Percentiles rank a stretch among this genome's conserved stretches.
These are phyloP conservation scores for Chlamydomonas sphaeroides DNA, from an alignment of 139 green algal genomes.

Conservation along the genomic window DNA sequence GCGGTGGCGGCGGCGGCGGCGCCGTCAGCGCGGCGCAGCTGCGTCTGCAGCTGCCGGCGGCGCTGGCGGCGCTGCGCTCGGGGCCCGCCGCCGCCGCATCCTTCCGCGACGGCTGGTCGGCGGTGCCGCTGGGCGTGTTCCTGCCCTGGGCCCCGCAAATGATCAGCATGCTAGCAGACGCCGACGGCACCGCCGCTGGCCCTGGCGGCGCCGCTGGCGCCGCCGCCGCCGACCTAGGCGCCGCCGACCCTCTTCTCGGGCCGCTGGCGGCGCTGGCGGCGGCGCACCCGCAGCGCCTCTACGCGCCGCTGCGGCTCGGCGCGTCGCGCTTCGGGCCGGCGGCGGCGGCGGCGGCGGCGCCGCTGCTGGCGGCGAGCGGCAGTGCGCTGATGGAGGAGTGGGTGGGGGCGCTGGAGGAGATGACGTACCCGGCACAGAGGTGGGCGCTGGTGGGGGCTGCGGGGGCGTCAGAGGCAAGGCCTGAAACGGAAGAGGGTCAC, in stretches of 20 bases:
- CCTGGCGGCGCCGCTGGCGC: background rate
- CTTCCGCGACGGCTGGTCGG: slow-evolving; percentile 9
- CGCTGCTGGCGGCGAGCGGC: slow-evolving; percentile 16
- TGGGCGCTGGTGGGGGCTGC: background rate
- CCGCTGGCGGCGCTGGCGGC: slow-evolving; percentile 2
- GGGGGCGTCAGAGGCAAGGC: too few species aligned
- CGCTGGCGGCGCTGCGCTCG: slow-evolving; percentile 4
- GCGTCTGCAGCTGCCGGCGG: slow-evolving; percentile 15
- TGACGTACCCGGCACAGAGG: slow-evolving; percentile 35
- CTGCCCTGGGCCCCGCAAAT: slow-evolving; percentile 36
- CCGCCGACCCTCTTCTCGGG: slow-evolving; percentile 4
- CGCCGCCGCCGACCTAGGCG: background rate
- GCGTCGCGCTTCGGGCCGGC: background rate
- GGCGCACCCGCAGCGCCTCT: slow-evolving; percentile 5
- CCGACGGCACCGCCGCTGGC: background rate
- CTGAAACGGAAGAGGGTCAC: too few species aligned
- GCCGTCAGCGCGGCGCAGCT: slow-evolving; percentile 20
- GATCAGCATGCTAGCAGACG: slow-evolving; percentile 4
- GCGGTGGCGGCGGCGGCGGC: background rate
- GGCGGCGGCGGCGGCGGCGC: background rate
- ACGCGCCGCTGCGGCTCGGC: slow-evolving; percentile 12
- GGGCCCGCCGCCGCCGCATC: slow-evolving; percentile 3
- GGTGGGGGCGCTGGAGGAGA: slow-evolving; percentile 11
- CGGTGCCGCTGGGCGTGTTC: slow-evolving; percentile 15
- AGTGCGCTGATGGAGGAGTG: slow-evolving; percentile 27